phyloP scores from a whole-genome alignment of 2,329 filamentous ascomycete species.

The Trichoderma lentiforme region DNA sequence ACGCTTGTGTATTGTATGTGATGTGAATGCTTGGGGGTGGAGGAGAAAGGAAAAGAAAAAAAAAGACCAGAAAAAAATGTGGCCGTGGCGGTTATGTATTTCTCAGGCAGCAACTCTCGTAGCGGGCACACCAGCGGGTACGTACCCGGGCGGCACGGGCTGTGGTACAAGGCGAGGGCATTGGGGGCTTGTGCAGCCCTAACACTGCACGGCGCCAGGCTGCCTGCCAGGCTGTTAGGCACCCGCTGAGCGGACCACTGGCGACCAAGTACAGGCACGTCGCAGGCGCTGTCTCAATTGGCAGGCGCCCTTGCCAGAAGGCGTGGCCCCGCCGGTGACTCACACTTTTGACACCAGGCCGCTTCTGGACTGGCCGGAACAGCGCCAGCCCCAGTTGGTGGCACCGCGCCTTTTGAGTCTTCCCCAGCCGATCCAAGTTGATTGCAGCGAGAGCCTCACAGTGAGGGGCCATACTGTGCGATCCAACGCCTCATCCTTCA shows the following conservation, averaged over 20 bases:
- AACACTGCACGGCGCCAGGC: constrained; percentile 3
- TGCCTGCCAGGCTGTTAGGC: constrained; percentile 13
- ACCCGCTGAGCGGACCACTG: neutral
- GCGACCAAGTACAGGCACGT: neutral
- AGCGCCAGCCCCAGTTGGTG: constrained; percentile 19
- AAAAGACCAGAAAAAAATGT: constrained; percentile 21
- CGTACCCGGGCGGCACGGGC: neutral
- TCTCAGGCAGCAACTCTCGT: constrained; percentile 44
- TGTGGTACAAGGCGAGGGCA: constrained; percentile 21
- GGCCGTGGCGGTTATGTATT: constrained; percentile 40
- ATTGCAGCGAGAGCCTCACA: neutral
- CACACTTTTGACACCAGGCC: constrained; percentile 33
- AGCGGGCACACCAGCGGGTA: constrained; percentile 6
- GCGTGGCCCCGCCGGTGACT: constrained; percentile 33
- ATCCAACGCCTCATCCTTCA: neutral
- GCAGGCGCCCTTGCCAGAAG: constrained; percentile 26
- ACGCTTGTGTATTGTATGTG: constrained; percentile 31
- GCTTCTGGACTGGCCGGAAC: constrained; percentile 29
- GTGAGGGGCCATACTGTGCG: neutral
- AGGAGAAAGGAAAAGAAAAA: constrained; percentile 34
- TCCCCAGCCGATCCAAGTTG: constrained; percentile 10
- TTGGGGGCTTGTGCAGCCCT: neutral
- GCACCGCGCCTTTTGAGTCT: constrained; percentile 8
- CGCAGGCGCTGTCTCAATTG: neutral
- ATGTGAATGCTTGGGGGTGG: constrained; percentile 34